A percentile compares a stretch with the other conserved stretches of the same genome.
phyloP scores from a whole-genome alignment of 176 grass and related monocot genomes.

The Oryza australiensis region DNA sequence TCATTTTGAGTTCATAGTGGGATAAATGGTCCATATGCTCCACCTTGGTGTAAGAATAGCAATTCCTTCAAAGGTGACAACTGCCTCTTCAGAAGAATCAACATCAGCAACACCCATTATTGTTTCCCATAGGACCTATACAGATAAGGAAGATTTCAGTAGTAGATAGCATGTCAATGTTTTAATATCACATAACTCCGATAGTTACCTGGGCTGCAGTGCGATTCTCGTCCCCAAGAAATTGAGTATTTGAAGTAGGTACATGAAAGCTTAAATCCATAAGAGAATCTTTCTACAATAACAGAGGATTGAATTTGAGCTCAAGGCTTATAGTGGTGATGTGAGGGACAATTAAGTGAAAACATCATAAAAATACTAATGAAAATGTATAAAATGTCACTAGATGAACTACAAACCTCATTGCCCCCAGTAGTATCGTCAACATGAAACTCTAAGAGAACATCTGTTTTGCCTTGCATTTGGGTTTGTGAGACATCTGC shows the following conservation, averaged over 20 bases:
- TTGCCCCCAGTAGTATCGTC: slow-evolving; percentile 98
- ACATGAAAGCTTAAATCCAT: slow-evolving; percentile 97
- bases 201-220: slow-evolving; percentile 77
- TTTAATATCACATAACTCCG: not conserved
- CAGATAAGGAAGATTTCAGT: slow-evolving; percentile 23
- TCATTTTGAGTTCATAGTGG: slow-evolving; percentile 15
- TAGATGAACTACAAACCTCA: slow-evolving; percentile 53
- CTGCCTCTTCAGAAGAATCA: slow-evolving; percentile 77
- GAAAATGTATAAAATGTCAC: not conserved
- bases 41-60: slow-evolving; percentile 98
- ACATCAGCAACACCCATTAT: slow-evolving; percentile 69
- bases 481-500: slow-evolving; percentile 96
- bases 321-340: not conserved
- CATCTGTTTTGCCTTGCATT: slow-evolving; percentile 98
- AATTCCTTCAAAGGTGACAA: slow-evolving; percentile 95
- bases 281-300: slow-evolving; percentile 78
- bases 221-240: slow-evolving; percentile 72
- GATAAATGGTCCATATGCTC: slow-evolving; percentile 26
- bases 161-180: slow-evolving; percentile 15
- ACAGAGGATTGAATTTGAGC: slow-evolving; percentile 19
- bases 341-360: slow-evolving; percentile 10
- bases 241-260: slow-evolving; percentile 82
- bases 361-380: slow-evolving; percentile 10
- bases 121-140: slow-evolving; percentile 72
- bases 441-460: slow-evolving; percentile 90